A percentile compares a stretch with the other conserved stretches of the same genome.
These are phyloP conservation scores for Helotiales sp. DNA, from an alignment of 2,329 filamentous ascomycete genomes.

Conservation along the genomic window DNA sequence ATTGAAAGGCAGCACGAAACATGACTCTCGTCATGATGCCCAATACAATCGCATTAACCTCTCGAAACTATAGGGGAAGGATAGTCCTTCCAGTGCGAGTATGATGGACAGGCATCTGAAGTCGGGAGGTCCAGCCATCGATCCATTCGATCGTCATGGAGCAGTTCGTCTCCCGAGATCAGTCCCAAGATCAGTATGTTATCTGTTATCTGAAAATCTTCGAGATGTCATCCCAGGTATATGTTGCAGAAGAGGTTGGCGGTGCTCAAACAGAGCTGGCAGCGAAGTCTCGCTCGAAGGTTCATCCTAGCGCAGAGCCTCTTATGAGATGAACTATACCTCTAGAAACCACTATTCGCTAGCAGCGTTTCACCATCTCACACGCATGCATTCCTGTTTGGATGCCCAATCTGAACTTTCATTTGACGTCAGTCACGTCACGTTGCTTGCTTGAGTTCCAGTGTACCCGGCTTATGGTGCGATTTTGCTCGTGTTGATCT, in stretches of 20 bases:
- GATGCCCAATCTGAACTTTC: slow-evolving; percentile 12
- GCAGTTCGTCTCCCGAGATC: neutral
- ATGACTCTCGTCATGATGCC: neutral
- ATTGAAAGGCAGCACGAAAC: neutral
- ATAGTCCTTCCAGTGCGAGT: neutral
- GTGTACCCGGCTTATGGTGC: slow-evolving; percentile 9
- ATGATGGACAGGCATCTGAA: slow-evolving; percentile 3
- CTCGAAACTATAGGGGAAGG: slow-evolving; percentile 1
- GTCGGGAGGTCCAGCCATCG: neutral
- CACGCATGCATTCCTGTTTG: slow-evolving; percentile 19
- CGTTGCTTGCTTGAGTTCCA: neutral
- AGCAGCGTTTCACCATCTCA: slow-evolving; percentile 21
- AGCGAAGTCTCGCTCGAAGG: slow-evolving; percentile 25
- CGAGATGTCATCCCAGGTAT: slow-evolving; percentile 13
- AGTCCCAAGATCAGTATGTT: neutral
- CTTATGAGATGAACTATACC: slow-evolving; percentile 18
- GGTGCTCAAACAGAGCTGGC: slow-evolving; percentile 8
- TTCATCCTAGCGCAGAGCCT: slow-evolving; percentile 21
- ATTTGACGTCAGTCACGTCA: slow-evolving; percentile 24
- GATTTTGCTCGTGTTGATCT: slow-evolving; percentile 11
- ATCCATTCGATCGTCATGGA: neutral
- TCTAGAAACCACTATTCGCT: slow-evolving; percentile 1
- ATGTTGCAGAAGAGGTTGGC: slow-evolving; percentile 17
- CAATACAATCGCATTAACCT: neutral
- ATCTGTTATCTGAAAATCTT: neutral